Conservation (phyloP, 2,329 filamentous ascomycete species). For the Fusarium xylarioides region DNA sequence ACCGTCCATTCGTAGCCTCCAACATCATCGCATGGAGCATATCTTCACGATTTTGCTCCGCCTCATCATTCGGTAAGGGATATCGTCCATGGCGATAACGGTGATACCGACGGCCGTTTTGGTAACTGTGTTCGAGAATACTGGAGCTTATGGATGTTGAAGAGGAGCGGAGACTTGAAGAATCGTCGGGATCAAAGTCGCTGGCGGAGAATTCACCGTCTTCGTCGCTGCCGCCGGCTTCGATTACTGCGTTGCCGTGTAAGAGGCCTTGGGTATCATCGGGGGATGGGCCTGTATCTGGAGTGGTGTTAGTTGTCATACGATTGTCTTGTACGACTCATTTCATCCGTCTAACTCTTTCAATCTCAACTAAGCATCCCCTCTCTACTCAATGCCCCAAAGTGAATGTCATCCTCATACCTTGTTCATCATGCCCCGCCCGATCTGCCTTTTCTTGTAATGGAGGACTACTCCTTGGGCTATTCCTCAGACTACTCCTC, state of each 20-base stretch:
- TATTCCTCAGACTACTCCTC: slow-evolving; percentile 3
- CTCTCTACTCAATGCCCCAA: not conserved
- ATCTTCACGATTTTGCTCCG: slow-evolving; percentile 53
- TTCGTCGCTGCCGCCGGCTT: slow-evolving; percentile 46
- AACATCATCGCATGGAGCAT: slow-evolving; percentile 54
- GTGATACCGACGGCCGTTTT: slow-evolving; percentile 51
- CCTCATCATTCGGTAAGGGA: slow-evolving; percentile 53
- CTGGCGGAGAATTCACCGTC: slow-evolving; percentile 49
- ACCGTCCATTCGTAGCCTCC: slow-evolving; percentile 48
- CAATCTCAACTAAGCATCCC: not conserved
- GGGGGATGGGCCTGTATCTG: not conserved
- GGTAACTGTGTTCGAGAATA: slow-evolving; percentile 47
- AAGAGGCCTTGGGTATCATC: slow-evolving; percentile 37
- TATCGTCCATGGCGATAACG: slow-evolving; percentile 51
- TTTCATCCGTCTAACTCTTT: not conserved
- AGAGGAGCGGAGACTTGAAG: slow-evolving; percentile 41
- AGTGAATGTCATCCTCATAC: not conserved
- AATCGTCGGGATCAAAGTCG: slow-evolving; percentile 46
- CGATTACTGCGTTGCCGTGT: slow-evolving; percentile 44
- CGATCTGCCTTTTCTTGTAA: not conserved
- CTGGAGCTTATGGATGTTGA: slow-evolving; percentile 47
- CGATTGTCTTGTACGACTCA: not conserved
- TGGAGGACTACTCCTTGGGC: slow-evolving; percentile 5
- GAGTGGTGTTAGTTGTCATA: not conserved
- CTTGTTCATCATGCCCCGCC: slow-evolving; percentile 11